Evolutionary conservation across 306 rosid species (phyloP), one percentile per base, ranked within the genome.

Genomic region (Casuarina glauca): DNA sequence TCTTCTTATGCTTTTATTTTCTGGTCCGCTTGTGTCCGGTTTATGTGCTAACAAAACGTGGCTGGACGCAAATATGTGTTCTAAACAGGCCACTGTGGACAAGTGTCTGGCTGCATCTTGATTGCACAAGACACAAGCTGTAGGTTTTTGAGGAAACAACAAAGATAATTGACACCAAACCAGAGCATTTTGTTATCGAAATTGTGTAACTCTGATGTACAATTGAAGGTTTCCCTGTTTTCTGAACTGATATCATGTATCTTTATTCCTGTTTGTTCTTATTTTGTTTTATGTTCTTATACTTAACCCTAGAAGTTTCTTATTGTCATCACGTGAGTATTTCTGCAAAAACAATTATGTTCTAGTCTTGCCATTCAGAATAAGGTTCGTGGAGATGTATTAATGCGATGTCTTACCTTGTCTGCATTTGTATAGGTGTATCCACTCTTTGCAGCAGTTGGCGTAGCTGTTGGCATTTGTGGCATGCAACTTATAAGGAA

Each of bases 401-500:
- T 7, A 54, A 54, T 53, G 32, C n/a, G 9, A 4, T 26, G 32
- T 54, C 42, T 38, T 46, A 32, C 4, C 2, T 54, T 70, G 38
- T 53, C 45, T 52, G 61, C 3, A 48, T 12, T 55, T 51, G 66
- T 62, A 74, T 74, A 95, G 98, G 98, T 92, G 4, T 95, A 86
- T 80, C 98, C 98, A 3, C 92, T 95, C 70, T 88, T 92, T 62
- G 96, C 92, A 8, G 42, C 97, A 0, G 89, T 85, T 44, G 96
- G 97, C n/a, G 84, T 80, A 6, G 97, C 96, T 64, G 93, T 95
- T 73, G 93, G 93, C 61, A 84, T 95, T 72, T 95, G 98, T 51
- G 96, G 77, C 6, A 84, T 91, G 93, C 97, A 92, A 73, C 97
- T 95, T 46, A 50, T 92, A 7, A 89, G 98, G 82, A 95, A 95